phyloP scores from a whole-genome alignment of 257 asterid species.

The Cinchona pubescens region DNA sequence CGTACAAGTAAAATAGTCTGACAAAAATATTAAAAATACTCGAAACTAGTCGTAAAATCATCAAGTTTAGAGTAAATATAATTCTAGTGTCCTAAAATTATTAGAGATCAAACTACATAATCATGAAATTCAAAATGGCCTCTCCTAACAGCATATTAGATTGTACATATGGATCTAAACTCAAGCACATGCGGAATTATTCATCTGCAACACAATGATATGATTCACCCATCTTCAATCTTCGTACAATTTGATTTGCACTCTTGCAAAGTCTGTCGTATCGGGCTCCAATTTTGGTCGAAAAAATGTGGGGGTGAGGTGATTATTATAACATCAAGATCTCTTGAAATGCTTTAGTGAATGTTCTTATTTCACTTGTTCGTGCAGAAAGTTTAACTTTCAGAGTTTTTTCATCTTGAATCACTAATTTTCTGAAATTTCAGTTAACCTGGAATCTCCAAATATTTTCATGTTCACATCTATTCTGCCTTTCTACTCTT shows the following conservation, averaged over 20 bases:
- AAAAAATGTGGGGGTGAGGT: background rate
- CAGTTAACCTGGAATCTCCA: background rate
- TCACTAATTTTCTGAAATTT: too few species aligned
- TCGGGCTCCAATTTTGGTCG: background rate
- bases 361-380: background rate
- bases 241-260: background rate
- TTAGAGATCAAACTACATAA: constrained; percentile 57
- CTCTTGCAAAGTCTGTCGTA: background rate
- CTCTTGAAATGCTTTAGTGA: background rate
- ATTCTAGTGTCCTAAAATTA: too few species aligned
- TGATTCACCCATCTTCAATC: background rate
- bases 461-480: background rate
- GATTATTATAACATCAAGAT: background rate
- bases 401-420: background rate
- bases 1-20: too few species aligned
- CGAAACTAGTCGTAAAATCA: too few species aligned
- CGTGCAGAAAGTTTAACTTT: background rate
- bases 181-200: background rate
- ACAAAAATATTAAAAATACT: too few species aligned
- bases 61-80: too few species aligned
- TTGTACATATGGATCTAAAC: background rate
- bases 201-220: background rate
- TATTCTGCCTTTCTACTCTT: background rate
- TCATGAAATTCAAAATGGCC: constrained; percentile 62
- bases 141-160: constrained; percentile 42